Base-by-base conservation (phyloP, 768 basidiomycete genomes). In the Kwoniella sp. region DNA sequence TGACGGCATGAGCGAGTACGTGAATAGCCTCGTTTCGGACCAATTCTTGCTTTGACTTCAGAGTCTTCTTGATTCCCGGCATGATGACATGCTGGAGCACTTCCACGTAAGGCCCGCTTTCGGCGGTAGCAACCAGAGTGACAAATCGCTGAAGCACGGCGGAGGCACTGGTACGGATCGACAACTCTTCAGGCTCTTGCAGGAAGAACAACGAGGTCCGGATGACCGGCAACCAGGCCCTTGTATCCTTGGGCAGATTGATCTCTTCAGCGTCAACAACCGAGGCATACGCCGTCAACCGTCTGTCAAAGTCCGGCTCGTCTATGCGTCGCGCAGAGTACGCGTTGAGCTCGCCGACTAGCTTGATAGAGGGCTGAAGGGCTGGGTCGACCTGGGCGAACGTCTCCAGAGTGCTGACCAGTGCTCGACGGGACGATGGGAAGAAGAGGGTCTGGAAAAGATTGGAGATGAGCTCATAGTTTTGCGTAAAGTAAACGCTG, bases 241-340 rank as follows among this genome's bases (percentile, higher is more conserved):
- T 66, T 0, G 77, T 69, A 2, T 76, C 70, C 0, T 76, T 72
- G 42, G 67, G 58, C 67, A 85, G 81, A 12, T 53, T 42, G n/a
- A 50, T 42, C 1, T 39, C 25, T 5, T 42, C 53, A 11, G 46
- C 50, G 56, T 91, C 89, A 71, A 90, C 93, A 42, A 98, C 76
- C 11, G 68, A 69, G 0, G 81, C 77, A 74, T 89, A 95, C 0
- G 88, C 90, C 1, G 74, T 70, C 2, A 98, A 77, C 1, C 95
- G 85, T 25, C 82, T 80, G 50, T 92, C 88, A 59, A 95, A 96
- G 71, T 98, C 89, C 2, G 91, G 88, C 67, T 98, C 91, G 50
- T 93, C 89, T 28, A 90, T 73, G 6, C 90, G 80, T 62, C 83
- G 86, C 0, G 73, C 72, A 0, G 91, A 93, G 68, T 85, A 99